These are phyloP conservation scores for Phoma sp. DNA, from an alignment of 2,329 filamentous ascomycete genomes.

Conservation along the genomic window DNA sequence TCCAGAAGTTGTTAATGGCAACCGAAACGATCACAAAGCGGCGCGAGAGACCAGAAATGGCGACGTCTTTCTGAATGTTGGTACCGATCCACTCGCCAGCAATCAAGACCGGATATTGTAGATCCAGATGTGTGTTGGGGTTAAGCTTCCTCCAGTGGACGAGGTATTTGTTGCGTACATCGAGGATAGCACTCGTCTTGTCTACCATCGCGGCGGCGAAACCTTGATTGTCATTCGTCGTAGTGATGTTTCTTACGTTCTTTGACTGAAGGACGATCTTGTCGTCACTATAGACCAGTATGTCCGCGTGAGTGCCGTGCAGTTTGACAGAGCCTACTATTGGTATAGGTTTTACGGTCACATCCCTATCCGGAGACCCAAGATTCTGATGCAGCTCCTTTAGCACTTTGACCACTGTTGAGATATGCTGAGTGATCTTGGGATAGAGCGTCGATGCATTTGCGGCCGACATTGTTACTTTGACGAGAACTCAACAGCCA, in stretches of 20 bases:
- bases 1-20: conserved; percentile 35
- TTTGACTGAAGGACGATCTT: conserved; percentile 35
- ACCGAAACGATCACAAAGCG: conserved; percentile 38
- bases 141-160: conserved; percentile 29
- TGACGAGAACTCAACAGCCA: neutral
- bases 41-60: conserved; percentile 29
- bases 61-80: conserved; percentile 38
- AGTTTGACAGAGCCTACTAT: conserved; percentile 42
- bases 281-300: conserved; percentile 30
- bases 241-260: conserved; percentile 26
- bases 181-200: conserved; percentile 20
- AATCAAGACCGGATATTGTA: conserved; percentile 27
- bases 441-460: conserved; percentile 33
- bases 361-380: conserved; percentile 5
- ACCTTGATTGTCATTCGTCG: conserved; percentile 30
- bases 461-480: conserved; percentile 16
- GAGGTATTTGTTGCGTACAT: conserved; percentile 26
- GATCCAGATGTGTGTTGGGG: conserved; percentile 8
- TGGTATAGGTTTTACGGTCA: conserved; percentile 18
- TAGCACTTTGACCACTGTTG: conserved; percentile 24
- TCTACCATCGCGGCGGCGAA: conserved; percentile 33
- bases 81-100: conserved; percentile 42
- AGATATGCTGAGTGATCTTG: conserved; percentile 39
- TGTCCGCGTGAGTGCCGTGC: conserved; percentile 44
- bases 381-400: conserved; percentile 16